Conservation (phyloP, 306 rosid species). For the Cucurbita pepo region DNA sequence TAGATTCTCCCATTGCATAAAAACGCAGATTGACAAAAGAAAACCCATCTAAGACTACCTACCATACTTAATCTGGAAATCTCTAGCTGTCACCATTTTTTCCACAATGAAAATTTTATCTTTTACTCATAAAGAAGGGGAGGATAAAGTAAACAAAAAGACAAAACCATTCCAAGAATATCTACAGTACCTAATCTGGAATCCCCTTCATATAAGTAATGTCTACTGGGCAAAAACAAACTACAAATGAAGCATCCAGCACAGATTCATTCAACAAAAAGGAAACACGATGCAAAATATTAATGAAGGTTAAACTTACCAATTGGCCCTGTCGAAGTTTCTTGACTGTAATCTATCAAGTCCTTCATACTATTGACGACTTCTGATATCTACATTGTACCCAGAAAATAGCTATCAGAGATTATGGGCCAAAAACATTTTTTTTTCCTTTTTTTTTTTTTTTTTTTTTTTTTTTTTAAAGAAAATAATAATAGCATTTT, state of each 20-base stretch:
- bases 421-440: not conserved
- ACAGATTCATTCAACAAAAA: not conserved
- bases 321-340: constrained; percentile 79
- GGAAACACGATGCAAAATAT: not conserved
- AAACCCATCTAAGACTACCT: not conserved
- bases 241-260: not conserved
- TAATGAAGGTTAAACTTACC: constrained; percentile 37
- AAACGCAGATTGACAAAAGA: not conserved
- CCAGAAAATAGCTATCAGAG: not conserved
- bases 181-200: not conserved
- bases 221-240: not conserved
- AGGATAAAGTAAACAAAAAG: not conserved
- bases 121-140: not conserved
- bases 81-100: not conserved
- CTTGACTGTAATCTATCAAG: constrained; percentile 88
- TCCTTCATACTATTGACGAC: constrained; percentile 97
- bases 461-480: no score
- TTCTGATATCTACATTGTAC: constrained; percentile 69
- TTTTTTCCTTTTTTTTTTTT: not conserved
- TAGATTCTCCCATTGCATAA: not conserved
- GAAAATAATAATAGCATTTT: not conserved
- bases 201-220: not conserved
- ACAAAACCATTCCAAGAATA: not conserved
- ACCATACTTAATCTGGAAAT: not conserved
- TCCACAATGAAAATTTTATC: no score